Evolutionary conservation across 176 grass and related monocot genomes (phyloP).

Genomic region (Eremochloa ophiuroides): DNA sequence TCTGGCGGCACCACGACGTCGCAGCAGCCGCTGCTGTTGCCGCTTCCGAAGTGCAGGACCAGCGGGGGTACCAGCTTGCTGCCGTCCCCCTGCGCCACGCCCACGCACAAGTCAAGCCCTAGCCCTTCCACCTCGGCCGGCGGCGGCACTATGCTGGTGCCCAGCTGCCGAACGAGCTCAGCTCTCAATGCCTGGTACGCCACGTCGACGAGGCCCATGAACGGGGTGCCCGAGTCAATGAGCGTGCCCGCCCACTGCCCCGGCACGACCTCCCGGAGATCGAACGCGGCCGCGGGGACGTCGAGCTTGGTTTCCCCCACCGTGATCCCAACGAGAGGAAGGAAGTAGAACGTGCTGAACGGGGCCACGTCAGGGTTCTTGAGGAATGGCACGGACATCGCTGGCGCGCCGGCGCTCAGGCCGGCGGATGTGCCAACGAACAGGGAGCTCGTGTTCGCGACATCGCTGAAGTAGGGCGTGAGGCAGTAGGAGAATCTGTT

Average conservation of each 20-base stretch:
- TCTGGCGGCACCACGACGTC: constrained; percentile 6
- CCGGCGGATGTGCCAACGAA: constrained; percentile 1
- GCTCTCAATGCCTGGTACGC: background rate
- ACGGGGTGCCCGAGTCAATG: constrained; percentile 12
- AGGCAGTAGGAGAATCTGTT: constrained; percentile 31
- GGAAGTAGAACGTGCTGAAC: background rate
- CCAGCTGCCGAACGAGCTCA: background rate
- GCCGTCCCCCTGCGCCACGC: background rate
- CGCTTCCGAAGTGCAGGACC: background rate
- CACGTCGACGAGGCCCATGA: constrained; percentile 10
- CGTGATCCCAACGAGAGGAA: background rate
- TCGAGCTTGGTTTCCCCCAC: background rate
- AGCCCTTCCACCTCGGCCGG: background rate
- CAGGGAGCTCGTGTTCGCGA: background rate
- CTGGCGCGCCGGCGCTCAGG: background rate
- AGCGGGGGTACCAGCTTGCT: background rate
- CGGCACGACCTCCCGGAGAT: background rate
- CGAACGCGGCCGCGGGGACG: constrained; percentile 5
- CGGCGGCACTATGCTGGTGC: background rate
- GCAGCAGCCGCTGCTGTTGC: background rate
- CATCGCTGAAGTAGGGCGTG: background rate
- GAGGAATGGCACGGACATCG: background rate
- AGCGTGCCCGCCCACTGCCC: background rate
- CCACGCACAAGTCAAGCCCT: constrained; percentile 1
- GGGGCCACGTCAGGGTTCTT: background rate